Evolutionary conservation across 148 eudicot genomes (phyloP), one percentile per base, ranked within the genome.

Genomic region (Rhododendron ovatum): DNA sequence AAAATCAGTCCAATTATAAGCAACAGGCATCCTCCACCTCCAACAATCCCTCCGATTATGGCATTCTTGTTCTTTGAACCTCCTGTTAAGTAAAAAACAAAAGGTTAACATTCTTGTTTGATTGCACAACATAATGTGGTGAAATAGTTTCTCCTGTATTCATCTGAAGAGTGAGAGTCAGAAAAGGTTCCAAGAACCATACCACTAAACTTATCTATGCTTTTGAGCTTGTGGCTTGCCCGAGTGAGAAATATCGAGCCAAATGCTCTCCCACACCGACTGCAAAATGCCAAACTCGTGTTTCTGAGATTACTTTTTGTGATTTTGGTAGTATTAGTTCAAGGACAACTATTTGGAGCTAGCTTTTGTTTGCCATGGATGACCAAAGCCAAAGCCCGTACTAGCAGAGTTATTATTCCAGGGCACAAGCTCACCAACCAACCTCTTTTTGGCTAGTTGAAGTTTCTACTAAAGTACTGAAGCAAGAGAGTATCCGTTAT

Each of bases 11-110:
- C 91, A 77, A 87, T n/a, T 22, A 89, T 2, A 13, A 92, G 75
- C 24, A 89, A 73, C 41, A 88, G 81, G 11, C 89, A 90, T 74
- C 50, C 92, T 63, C 71, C 92, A 78, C 93, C 92, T 39, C 90
- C 92, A 83, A 86, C 90, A 1, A 85, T 88, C 4, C 90, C 93
- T 6, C 88, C 89, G 51, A 88, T 88, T 10, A 89, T 88, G 33
- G 88, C 90, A 69, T 86, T 89, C 43, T 78, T 88, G 45, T 84
- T 86, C 82, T 80, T 90, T 67, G 91, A 86, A 81, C 81, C 45
- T 82, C 89, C 92, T 81, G 81, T 15, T 20, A 37, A 51, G n/a
- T 28, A 7, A 5, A 22, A 39, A 82, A 17, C 15, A 51, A 53
- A 26, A 1, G 18, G 4, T 6, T 12, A 80, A 78, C 55, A 80